Base-by-base conservation (phyloP, 805 yeast genomes). In the Hanseniaspora taiwanica region DNA sequence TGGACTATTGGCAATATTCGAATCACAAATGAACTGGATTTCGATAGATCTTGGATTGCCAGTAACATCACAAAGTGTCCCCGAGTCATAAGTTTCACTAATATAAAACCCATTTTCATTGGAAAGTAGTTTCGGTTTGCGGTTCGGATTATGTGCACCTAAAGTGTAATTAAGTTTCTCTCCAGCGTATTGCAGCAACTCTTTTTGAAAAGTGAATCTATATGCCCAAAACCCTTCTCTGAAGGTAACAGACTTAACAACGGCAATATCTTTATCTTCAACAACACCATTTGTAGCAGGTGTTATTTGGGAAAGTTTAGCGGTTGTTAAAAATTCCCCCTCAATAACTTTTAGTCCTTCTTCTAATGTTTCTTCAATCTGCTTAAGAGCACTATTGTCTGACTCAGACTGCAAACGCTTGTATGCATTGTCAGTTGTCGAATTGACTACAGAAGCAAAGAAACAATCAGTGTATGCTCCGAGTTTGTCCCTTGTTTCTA, bases 1-100 rank as follows among this genome's bases (percentile, higher is more conserved):
- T 8, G 10, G 29, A 4, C 14, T 8, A 8, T 13, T 14, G 10
- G 29, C 29, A 3, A 25, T 25, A 10, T 50, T 48, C 3, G 66
- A 65, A 43, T 69, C 71, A 54, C 89, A 81, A 27, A 64, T 61
- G 51, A 72, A 78, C 38, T 68, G 68, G 4, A 81, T 58, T 42
- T 77, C 81, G 3, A 72, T 61, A 3, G 63, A 51, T 39, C 89
- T 65, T 2, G 71, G 71, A 21, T 58, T 52, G 2, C 65, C 65
- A 0, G 82, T 77, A 36, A 75, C 52, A 48, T 76, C 82, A 56
- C 91, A 81, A 3, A 60, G 40, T 17, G 69, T 69, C 7, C 89
- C 91, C 54, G 59, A 41, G 43, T 58, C 59, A 53, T 77, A 53
- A 10, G 42, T 33, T 36, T 58, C 56, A 40, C 57, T 55, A 3